Evolutionary conservation across 345 rosid genomes (phyloP).

Genomic region (Eucalyptus brandiana): DNA sequence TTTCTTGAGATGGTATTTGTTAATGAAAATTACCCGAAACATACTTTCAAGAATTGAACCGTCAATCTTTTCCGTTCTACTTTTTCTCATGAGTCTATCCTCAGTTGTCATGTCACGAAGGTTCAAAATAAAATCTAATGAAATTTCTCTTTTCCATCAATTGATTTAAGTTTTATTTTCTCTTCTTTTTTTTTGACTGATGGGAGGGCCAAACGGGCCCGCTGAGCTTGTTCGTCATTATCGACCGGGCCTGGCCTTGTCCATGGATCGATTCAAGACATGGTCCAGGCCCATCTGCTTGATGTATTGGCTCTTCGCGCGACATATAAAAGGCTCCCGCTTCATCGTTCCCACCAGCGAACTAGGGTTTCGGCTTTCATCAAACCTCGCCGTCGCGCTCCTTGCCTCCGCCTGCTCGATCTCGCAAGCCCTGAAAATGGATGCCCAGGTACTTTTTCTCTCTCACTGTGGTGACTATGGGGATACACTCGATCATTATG

Average conservation of each 20-base stretch:
- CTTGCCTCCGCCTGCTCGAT: not conserved
- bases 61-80: not conserved
- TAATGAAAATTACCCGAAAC: not conserved
- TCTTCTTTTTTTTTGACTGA: not conserved
- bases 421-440: not conserved
- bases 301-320: not conserved
- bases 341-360: not conserved
- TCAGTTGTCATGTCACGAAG: not conserved
- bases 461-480: not conserved
- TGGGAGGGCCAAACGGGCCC: not conserved
- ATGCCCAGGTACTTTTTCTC: not conserved
- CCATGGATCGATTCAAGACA: not conserved
- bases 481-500: not conserved
- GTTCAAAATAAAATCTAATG: not conserved
- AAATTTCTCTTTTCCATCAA: not conserved
- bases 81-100: not conserved
- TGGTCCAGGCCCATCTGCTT: not conserved
- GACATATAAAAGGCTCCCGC: not conserved
- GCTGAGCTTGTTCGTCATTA: not conserved
- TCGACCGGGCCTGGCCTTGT: not conserved
- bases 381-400: not conserved
- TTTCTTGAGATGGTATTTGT: fast-evolving
- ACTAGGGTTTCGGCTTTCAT: not conserved
- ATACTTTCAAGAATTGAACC: not conserved
- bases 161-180: not conserved